phyloP scores from a whole-genome alignment of 495 filamentous ascomycete genomes.

The Aeminium ludgeri region DNA sequence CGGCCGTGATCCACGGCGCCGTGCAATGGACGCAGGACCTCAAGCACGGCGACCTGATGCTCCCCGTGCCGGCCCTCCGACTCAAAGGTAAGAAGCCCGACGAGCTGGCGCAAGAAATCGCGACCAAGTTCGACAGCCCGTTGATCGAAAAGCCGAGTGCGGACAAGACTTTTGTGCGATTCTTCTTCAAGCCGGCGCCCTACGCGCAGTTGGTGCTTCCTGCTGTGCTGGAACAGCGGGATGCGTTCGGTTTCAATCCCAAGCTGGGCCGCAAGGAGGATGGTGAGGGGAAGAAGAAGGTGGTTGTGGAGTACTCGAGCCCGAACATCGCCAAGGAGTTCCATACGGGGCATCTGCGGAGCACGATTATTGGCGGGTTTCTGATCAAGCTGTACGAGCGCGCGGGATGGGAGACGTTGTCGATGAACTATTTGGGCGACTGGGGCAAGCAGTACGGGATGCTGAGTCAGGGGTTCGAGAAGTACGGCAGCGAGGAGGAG shows the following conservation, averaged over 20 bases:
- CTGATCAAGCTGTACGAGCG: constrained; percentile 50
- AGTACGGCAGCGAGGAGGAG: constrained; percentile 45
- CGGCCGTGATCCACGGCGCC: constrained; percentile 57
- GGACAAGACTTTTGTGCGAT: constrained; percentile 53
- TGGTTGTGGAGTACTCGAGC: constrained; percentile 51
- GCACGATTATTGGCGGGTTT: constrained; percentile 62
- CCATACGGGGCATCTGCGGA: constrained; percentile 54
- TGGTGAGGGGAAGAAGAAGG: constrained; percentile 24
- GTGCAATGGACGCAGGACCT: constrained; percentile 68
- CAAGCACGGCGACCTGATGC: constrained; percentile 76
- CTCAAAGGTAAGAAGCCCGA: constrained; percentile 69
- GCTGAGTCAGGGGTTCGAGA: constrained; percentile 48
- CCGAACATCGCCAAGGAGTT: constrained; percentile 67
- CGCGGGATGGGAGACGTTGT: constrained; percentile 54
- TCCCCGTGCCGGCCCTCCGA: constrained; percentile 63
- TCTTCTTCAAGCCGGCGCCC: constrained; percentile 43
- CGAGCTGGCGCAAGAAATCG: constrained; percentile 54
- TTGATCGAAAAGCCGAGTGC: constrained; percentile 51
- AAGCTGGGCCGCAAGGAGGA: constrained; percentile 20
- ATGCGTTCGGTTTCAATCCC: constrained; percentile 27
- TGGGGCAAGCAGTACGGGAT: constrained; percentile 66
- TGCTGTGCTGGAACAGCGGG: constrained; percentile 27
- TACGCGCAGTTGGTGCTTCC: constrained; percentile 29
- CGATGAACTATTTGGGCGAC: constrained; percentile 63
- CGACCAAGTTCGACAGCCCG: constrained; percentile 54